Evolutionary conservation across 306 rosid species (phyloP).

Genomic region (Senna tora): DNA sequence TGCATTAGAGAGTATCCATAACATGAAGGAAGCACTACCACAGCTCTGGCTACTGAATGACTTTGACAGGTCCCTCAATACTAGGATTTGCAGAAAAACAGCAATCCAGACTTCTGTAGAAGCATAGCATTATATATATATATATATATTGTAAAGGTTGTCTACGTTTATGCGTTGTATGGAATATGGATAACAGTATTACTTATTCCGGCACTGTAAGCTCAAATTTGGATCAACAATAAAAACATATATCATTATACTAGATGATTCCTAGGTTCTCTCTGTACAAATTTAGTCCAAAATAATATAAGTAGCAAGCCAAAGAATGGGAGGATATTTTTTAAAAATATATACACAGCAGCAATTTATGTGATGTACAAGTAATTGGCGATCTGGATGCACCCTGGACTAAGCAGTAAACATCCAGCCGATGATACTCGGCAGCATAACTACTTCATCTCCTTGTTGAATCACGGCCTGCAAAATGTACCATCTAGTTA

Average conservation of each 20-base stretch:
- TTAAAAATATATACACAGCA: background rate
- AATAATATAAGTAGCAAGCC: background rate
- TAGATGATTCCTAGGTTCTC: background rate
- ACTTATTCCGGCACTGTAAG: background rate
- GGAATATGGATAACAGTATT: no score
- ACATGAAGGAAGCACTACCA: background rate
- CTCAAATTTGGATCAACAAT: background rate
- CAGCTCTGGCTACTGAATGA: background rate
- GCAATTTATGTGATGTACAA: background rate
- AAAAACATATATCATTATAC: background rate
- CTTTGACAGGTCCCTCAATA: background rate
- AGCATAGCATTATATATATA: no score
- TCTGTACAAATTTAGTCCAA: background rate
- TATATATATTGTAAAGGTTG: no score
- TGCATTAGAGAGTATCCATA: slow-evolving; percentile 13
- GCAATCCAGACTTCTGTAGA: no score
- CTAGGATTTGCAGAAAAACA: background rate
- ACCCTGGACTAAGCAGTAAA: background rate
- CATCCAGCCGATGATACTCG: background rate
- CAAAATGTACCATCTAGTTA: slow-evolving; percentile 37
- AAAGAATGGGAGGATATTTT: background rate
- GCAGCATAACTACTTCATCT: slow-evolving; percentile 16
- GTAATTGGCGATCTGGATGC: no score
- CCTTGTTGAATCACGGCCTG: slow-evolving; percentile 34
- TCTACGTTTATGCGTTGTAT: no score